Base-by-base conservation (phyloP, 1,284 basidiomycete genomes). In the Fomitopsis palustris region DNA sequence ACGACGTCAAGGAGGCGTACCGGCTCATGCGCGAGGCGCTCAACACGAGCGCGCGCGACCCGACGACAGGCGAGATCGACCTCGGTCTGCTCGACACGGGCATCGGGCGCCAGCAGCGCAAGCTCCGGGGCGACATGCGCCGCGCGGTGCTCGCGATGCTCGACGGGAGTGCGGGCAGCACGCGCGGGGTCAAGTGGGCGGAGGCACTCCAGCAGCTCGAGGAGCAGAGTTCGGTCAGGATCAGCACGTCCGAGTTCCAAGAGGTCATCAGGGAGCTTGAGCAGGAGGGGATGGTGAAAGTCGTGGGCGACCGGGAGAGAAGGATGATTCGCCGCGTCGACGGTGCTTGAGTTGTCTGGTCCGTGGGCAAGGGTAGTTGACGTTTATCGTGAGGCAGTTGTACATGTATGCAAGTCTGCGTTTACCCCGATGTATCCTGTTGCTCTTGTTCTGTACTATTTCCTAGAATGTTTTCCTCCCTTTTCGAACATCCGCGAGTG, bases 1-100 rank as follows among this genome's bases (percentile, higher is more conserved):
- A 80, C 57, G 97, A 99, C 70, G 97, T 99, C 23, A 79, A 84
- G 62, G 97, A 99, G 75, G 95, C 96, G 1, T 87, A 85, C 67
- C 83, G 96, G 14, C 83, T 99, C 63, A 98, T 99, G 87, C 87
- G 93, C 56, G 93, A 97, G 72, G 97, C 96, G 12, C 91, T 98
- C 74, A 88, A 95, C 69, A 95, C 95, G 63, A 89, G 86, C 68
- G 95, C 95, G 63, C 94, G 95, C 78, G 96, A 98, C 74, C 96
- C 96, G 8, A 81, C 92, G 35, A 98, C 96, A 1, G 96, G 96
- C 57, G 90, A 94, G 78, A 95, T 98, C 70, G 96, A 99, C 73
- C 90, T 99, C 82, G 94, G 96, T 61, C 76, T 99, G 67, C 86
- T 99, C 70, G 96, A 95, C 72, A 97, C 95, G 0, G 96, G 96